Base-by-base conservation (phyloP, 257 asterid genomes). In the Lycium ferocissimum region DNA sequence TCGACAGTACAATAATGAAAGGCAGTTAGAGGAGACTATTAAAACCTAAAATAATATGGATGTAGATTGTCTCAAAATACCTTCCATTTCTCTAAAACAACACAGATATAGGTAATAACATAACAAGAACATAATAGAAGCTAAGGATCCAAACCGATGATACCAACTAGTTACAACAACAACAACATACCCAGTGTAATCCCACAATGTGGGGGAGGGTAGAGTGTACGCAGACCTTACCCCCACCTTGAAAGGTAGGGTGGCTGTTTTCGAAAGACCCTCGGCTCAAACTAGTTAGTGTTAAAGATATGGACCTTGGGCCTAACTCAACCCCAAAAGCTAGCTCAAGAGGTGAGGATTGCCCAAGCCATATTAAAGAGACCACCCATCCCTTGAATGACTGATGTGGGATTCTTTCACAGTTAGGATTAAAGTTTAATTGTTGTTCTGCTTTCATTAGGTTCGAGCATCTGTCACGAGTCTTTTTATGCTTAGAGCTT, bases 41-140 rank as follows among this genome's bases (percentile, higher is more conserved):
- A 33, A 33, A 66, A 66, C n/a, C 73, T 66, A 66, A 66, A 66
- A 33, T 66, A 17, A 66, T 66, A 35, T 13, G 73, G 73, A 66
- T 66, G 47, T 47, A 12, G 37, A 47, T 66, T 66, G 73, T 66
- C 73, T 35, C 47, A 35, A 13, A 66, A 66, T 9, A 66, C 73
- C 73, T 66, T 5, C 18, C 45, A 33, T 35, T 66, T 66, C n/a
- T 59, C 33, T 0, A n/a, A 59, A n/a, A 6, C 66, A 1, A 59
- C 1, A 33, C 6, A 14, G 18, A 35, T 66, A 11, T 66, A 66
- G 73, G 73, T 65, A 65, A 66, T 66, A 66, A 35, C 73, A 66
- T 56, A 5, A 40, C 45, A 40, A 40, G 45, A 66, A 66, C n/a
- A 12, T 66, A 66, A 33, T 66, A 66, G 47, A 66, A 66, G 73